phyloP scores from a whole-genome alignment of 2,329 filamentous ascomycete genomes.

The Pseudocercospora macadamiae region DNA sequence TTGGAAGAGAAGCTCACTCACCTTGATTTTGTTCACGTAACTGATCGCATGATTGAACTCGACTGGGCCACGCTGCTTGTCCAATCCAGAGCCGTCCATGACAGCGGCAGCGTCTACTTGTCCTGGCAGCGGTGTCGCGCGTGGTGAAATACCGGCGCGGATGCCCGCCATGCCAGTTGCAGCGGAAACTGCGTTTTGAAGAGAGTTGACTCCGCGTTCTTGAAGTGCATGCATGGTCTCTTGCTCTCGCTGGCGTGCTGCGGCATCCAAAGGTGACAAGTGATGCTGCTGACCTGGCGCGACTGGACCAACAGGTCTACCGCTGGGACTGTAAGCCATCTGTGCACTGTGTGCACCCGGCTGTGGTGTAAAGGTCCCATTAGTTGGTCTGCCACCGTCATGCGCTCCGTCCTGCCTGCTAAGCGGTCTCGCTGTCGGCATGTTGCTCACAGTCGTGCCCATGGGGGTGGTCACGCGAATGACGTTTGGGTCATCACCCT shows the following conservation, averaged over 20 bases:
- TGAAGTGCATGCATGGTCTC: conserved; percentile 60
- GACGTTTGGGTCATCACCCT: conserved; percentile 90
- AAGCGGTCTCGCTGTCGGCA: conserved; percentile 59
- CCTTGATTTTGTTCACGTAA: conserved; percentile 99
- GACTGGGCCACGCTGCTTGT: conserved; percentile 82
- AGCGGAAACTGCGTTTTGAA: conserved; percentile 66
- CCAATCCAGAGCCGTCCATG: conserved; percentile 58
- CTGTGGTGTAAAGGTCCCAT: conserved; percentile 46
- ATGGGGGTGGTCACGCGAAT: conserved; percentile 97
- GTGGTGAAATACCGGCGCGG: conserved; percentile 54
- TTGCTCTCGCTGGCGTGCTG: conserved; percentile 35
- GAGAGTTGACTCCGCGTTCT: conserved; percentile 66
- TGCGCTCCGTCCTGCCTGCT: conserved; percentile 31
- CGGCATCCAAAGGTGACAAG: conserved; percentile 34
- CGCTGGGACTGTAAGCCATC: conserved; percentile 50
- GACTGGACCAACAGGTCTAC: conserved; percentile 46
- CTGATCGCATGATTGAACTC: conserved; percentile 99
- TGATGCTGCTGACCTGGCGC: conserved; percentile 35
- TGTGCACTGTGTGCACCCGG: conserved; percentile 38
- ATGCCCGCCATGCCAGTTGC: conserved; percentile 55
- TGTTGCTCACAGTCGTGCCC: conserved; percentile 92
- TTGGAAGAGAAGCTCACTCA: conserved; percentile 48
- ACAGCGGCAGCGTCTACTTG: conserved; percentile 57
- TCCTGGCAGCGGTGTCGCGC: conserved; percentile 55
- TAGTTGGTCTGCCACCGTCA: conserved; percentile 32